phyloP scores from a whole-genome alignment of 2,329 filamentous ascomycete species.

The Talaromyces sp. region DNA sequence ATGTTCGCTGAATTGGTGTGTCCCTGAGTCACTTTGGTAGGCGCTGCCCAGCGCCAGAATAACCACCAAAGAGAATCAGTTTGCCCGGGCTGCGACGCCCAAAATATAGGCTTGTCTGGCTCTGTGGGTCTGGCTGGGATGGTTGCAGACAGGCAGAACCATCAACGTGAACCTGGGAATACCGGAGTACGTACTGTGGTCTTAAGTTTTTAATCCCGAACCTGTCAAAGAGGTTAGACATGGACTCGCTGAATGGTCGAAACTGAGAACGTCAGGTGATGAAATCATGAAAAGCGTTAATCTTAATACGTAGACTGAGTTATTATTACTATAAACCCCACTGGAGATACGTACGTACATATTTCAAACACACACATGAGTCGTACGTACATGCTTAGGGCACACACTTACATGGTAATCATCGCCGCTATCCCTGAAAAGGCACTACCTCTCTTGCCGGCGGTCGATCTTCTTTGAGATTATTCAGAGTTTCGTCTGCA shows the following conservation, averaged over 20 bases:
- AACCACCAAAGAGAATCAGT: background rate
- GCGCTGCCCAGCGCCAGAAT: background rate
- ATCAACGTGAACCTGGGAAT: background rate
- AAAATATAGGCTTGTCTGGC: background rate
- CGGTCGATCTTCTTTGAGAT: background rate
- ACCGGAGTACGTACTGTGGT: too few species aligned
- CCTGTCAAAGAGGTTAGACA: background rate
- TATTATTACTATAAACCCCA: background rate
- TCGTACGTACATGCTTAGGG: background rate
- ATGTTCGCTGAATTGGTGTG: background rate
- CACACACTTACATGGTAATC: background rate
- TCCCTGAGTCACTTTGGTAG: background rate
- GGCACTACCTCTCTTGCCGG: conserved; percentile 1
- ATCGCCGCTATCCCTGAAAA: conserved; percentile 2
- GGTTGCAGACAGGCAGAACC: background rate
- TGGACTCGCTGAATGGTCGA: background rate
- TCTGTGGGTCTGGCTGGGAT: background rate
- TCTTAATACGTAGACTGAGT: background rate
- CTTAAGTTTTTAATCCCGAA: too few species aligned
- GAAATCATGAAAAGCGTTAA: background rate
- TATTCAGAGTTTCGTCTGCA: background rate
- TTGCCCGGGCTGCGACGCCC: background rate
- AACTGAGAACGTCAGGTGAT: background rate
- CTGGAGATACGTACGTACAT: background rate
- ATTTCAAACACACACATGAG: background rate